phyloP scores from a whole-genome alignment of 2,329 filamentous ascomycete species.

The Venturia pyrina region DNA sequence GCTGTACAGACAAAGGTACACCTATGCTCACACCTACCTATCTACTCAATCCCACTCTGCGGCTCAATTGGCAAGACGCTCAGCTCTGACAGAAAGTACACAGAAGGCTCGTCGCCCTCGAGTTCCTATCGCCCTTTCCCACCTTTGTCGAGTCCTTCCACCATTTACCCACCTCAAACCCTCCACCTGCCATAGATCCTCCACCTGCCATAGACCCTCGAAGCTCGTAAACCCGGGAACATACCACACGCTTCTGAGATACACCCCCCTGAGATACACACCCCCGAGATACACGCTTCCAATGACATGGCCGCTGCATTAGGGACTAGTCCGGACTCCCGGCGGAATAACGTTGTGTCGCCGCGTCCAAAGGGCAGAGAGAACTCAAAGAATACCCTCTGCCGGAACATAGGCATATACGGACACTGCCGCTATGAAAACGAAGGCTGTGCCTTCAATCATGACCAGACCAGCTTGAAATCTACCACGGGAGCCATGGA shows the following conservation, averaged over 20 bases:
- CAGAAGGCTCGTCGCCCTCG: background rate
- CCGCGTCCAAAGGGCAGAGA: constrained; percentile 33
- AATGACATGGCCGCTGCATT: constrained; percentile 1
- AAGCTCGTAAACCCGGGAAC: background rate
- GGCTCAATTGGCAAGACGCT: background rate
- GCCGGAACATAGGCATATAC: constrained; percentile 87
- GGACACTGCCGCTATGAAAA: constrained; percentile 89
- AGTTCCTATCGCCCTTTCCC: background rate
- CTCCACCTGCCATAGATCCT: background rate
- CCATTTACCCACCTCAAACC: too few species aligned
- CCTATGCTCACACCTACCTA: background rate
- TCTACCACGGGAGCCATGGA: constrained; percentile 34
- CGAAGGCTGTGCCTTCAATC: constrained; percentile 77
- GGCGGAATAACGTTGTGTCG: constrained; percentile 29
- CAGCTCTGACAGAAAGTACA: background rate
- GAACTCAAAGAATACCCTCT: constrained; percentile 77
- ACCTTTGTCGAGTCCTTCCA: background rate
- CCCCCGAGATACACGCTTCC: background rate
- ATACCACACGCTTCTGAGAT: background rate
- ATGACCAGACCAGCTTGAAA: constrained; percentile 58
- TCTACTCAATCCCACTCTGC: background rate
- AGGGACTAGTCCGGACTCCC: constrained; percentile 25
- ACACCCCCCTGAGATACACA: background rate
- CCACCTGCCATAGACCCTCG: background rate
- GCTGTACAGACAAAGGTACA: background rate